A percentile compares a stretch with the other conserved stretches of the same genome.
Conservation (phyloP, 352 stramenopile genomes). For the Phytopythium cucurbitacearum region DNA sequence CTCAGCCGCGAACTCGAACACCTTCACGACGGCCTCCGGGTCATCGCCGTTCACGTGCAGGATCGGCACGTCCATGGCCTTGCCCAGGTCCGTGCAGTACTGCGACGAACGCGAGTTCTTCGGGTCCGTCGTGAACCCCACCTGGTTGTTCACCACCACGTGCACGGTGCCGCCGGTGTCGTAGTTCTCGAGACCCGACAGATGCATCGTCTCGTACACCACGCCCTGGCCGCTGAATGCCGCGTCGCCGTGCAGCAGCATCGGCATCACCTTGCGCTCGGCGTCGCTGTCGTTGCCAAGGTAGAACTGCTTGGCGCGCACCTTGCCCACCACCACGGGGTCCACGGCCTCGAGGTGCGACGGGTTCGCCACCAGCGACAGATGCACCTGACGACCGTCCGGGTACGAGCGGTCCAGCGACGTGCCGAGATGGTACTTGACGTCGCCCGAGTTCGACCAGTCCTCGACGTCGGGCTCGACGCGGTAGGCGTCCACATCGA, state of each 20-base stretch:
- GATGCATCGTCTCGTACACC: slow-evolving; percentile 98
- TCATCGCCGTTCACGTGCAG: slow-evolving; percentile 95
- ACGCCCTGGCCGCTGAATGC: slow-evolving; percentile 95
- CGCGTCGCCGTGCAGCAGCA: slow-evolving; percentile 97
- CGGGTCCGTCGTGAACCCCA: slow-evolving; percentile 97
- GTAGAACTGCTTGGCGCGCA: slow-evolving; percentile 96
- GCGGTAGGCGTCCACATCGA: slow-evolving; percentile 89
- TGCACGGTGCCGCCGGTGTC: slow-evolving; percentile 96
- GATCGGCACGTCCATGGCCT: slow-evolving; percentile 93
- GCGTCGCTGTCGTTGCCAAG: slow-evolving; percentile 87
- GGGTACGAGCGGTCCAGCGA: slow-evolving; percentile 95
- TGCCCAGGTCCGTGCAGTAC: slow-evolving; percentile 96
- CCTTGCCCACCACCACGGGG: slow-evolving; percentile 94
- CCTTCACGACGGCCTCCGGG: slow-evolving; percentile 83
- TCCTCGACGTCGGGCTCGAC: slow-evolving; percentile 63
- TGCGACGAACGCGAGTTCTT: slow-evolving; percentile 91
- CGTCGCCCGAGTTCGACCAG: slow-evolving; percentile 93
- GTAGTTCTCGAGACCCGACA: slow-evolving; percentile 92
- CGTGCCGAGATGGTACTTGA: slow-evolving; percentile 99
- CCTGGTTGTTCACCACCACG: slow-evolving; percentile 98
- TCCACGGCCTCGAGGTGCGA: slow-evolving; percentile 97
- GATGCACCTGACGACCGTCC: slow-evolving; percentile 91
- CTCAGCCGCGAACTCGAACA: slow-evolving; percentile 89
- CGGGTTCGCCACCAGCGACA: slow-evolving; percentile 96
- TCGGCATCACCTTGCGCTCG: slow-evolving; percentile 87